Percentiles rank a stretch among this genome's conserved stretches.
phyloP scores from a whole-genome alignment of 345 rosid genomes.

The Camelina hispida region DNA sequence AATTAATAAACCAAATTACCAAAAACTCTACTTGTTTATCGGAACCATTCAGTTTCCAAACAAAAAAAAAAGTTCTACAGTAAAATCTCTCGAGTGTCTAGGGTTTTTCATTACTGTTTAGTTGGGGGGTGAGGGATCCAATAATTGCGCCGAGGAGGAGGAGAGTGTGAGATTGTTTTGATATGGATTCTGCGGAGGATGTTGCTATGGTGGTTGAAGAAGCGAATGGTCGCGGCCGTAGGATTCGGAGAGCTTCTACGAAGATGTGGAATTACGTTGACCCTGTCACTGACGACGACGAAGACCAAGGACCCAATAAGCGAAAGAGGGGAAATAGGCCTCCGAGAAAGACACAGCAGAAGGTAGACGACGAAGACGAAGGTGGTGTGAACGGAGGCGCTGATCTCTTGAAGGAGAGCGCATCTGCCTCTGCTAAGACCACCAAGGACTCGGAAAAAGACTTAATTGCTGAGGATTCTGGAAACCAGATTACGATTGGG shows the following conservation, averaged over 20 bases:
- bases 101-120: too few relatives aligned
- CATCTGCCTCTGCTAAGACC: neutral
- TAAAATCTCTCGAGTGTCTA: neutral
- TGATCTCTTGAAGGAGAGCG: too few relatives aligned
- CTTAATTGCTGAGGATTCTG: neutral
- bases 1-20: neutral
- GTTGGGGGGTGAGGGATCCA: neutral
- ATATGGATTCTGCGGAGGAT: constrained; percentile 5
- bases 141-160: neutral
- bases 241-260: neutral
- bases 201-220: constrained; percentile 2
- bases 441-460: neutral
- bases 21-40: neutral
- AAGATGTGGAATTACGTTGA: neutral
- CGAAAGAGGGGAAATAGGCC: constrained; percentile 10
- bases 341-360: neutral
- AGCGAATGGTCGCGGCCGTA: neutral
- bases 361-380: too few relatives aligned
- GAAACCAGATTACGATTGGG: neutral
- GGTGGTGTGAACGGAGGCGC: constrained; percentile 5
- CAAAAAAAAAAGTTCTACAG: too few relatives aligned
- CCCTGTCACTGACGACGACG: constrained; percentile 3
- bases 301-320: neutral
- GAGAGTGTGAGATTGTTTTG: neutral
- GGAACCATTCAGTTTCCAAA: neutral